These are phyloP conservation scores for Monosporozyma siamensis DNA, from an alignment of 805 yeast genomes.

Conservation along the genomic window DNA sequence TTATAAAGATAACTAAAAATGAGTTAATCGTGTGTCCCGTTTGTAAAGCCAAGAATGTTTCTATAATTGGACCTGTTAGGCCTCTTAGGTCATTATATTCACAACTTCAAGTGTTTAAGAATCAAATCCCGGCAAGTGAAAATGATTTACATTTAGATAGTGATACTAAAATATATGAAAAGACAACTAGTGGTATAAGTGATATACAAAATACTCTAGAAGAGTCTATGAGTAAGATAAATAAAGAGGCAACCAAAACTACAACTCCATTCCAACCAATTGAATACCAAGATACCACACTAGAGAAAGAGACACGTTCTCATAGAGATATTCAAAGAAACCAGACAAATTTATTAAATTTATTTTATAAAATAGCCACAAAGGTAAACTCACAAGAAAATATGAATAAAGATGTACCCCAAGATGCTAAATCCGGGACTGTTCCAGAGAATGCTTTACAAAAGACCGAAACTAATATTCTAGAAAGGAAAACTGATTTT, in stretches of 20 bases:
- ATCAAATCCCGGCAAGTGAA: too few relatives aligned
- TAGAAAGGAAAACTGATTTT: constrained; percentile 3
- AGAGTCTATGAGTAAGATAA: too few relatives aligned
- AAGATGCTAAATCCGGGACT: not conserved
- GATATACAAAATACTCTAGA: too few relatives aligned
- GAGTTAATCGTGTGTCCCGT: constrained; percentile 29
- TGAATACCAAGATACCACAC: not conserved
- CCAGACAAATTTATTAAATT: constrained; percentile 2
- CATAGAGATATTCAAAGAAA: not conserved
- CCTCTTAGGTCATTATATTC: constrained; percentile 28
- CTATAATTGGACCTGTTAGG: constrained; percentile 27
- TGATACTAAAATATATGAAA: too few relatives aligned
- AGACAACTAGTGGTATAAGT: too few relatives aligned
- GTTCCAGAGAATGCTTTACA: not conserved
- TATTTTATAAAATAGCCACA: constrained; percentile 4
- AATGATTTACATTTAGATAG: too few relatives aligned
- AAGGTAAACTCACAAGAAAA: constrained; percentile 1
- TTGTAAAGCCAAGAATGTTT: constrained; percentile 22
- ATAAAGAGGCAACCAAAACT: too few relatives aligned
- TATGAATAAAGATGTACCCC: not conserved
- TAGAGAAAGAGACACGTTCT: not conserved
- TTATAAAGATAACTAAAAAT: constrained; percentile 5
- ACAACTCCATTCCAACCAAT: not conserved
- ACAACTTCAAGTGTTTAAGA: constrained; percentile 1
- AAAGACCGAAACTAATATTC: not conserved